These are phyloP conservation scores for Taphrina communis DNA, from an alignment of 1,139 yeast genomes.

Conservation along the genomic window DNA sequence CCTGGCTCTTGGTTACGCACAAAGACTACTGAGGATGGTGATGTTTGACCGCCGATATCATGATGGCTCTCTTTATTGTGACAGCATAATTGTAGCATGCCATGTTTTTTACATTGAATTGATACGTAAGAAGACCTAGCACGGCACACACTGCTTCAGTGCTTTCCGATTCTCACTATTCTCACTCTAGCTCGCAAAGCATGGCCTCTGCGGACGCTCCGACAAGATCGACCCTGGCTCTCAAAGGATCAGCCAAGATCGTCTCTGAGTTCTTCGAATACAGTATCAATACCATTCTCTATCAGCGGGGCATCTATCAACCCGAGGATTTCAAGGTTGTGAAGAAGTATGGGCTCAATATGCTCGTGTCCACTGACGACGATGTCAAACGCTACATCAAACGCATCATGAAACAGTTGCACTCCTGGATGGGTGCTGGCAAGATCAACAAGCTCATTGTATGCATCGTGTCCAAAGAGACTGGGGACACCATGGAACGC, in stretches of 20 bases:
- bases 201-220: slow-evolving; percentile 47
- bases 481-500: slow-evolving; percentile 73
- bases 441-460: slow-evolving; percentile 72
- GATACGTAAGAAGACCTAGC: no score
- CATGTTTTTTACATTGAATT: not conserved
- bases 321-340: slow-evolving; percentile 83
- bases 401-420: slow-evolving; percentile 74
- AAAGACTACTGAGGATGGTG: no score
- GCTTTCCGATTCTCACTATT: no score
- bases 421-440: slow-evolving; percentile 78
- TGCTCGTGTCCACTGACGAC: slow-evolving; percentile 75
- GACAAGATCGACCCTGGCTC: slow-evolving; percentile 62
- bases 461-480: slow-evolving; percentile 70
- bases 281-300: slow-evolving; percentile 77
- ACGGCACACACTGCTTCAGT: no score
- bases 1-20: no score
- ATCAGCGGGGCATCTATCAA: slow-evolving; percentile 90
- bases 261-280: slow-evolving; percentile 86
- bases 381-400: slow-evolving; percentile 75
- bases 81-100: no score
- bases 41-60: no score
- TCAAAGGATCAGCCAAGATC: slow-evolving; percentile 76
- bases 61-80: no score
- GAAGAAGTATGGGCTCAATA: slow-evolving; percentile 77
- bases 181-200: not conserved